Conservation (phyloP, 768 basidiomycete species). For the Russula foetens region DNA sequence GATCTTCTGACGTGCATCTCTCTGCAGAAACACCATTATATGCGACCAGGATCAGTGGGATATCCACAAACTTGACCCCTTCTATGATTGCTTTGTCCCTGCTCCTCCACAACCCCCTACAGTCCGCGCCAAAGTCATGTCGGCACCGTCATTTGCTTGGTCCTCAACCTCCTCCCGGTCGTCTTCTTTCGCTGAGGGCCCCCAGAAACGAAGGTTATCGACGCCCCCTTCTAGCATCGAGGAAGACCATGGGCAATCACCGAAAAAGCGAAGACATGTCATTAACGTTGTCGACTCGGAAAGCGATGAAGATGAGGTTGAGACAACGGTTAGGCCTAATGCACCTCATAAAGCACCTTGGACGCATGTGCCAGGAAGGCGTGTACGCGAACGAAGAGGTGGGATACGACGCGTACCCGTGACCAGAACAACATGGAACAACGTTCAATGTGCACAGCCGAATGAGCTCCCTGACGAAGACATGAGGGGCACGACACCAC, state of each 20-base stretch:
- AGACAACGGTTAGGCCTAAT: conserved; percentile 38
- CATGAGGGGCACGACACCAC: conserved; percentile 6
- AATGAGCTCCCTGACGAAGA: background rate
- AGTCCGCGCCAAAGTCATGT: conserved; percentile 22
- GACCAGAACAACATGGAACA: background rate
- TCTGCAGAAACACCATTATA: conserved; percentile 37
- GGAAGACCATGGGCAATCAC: conserved; percentile 2
- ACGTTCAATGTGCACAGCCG: background rate
- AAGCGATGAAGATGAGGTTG: conserved; percentile 36
- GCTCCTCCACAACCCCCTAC: conserved; percentile 22
- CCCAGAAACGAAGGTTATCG: conserved; percentile 13
- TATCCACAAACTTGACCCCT: conserved; percentile 71
- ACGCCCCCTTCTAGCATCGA: conserved; percentile 14
- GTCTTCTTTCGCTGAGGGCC: background rate
- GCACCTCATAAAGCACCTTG: background rate
- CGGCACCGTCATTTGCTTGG: conserved; percentile 8
- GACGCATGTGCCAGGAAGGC: conserved; percentile 13
- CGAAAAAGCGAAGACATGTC: conserved; percentile 14
- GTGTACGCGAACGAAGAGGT: conserved; percentile 10
- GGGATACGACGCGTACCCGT: background rate
- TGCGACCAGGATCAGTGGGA: conserved; percentile 79
- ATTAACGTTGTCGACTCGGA: conserved; percentile 21
- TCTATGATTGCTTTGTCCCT: conserved; percentile 57
- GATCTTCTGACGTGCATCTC: background rate
- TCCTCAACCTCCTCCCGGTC: conserved; percentile 14